Conservation (phyloP, 129 eudicot genomes). For the Helianthus tuberosus region DNA sequence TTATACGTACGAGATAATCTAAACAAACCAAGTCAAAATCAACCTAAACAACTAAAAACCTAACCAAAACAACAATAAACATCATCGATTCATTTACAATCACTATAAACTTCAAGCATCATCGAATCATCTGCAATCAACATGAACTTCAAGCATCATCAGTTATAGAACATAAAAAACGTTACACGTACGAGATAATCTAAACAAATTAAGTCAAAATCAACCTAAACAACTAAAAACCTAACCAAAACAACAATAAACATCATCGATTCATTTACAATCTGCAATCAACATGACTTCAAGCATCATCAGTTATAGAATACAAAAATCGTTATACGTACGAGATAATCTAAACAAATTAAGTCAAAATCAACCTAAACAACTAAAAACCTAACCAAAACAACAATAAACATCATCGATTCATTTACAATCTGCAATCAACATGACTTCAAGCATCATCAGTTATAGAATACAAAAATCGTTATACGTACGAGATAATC, state of each 20-base stretch:
- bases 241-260: background rate
- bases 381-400: too few species aligned
- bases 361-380: too few species aligned
- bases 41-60: too few species aligned
- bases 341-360: too few species aligned
- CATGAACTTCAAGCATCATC: constrained; percentile 5
- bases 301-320: background rate
- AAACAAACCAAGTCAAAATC: too few species aligned
- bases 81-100: too few species aligned
- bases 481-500: too few species aligned
- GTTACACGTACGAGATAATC: too few species aligned
- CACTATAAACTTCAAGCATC: background rate
- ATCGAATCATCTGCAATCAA: background rate
- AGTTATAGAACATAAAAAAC: background rate
- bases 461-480: background rate
- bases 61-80: too few species aligned
- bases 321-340: background rate
- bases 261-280: too few species aligned
- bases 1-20: background rate
- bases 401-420: too few species aligned
- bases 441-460: constrained; percentile 2
- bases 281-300: background rate
- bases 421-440: background rate
- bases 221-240: background rate
- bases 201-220: background rate